Conservation (phyloP, 768 basidiomycete genomes). For the Suillus discolor region DNA sequence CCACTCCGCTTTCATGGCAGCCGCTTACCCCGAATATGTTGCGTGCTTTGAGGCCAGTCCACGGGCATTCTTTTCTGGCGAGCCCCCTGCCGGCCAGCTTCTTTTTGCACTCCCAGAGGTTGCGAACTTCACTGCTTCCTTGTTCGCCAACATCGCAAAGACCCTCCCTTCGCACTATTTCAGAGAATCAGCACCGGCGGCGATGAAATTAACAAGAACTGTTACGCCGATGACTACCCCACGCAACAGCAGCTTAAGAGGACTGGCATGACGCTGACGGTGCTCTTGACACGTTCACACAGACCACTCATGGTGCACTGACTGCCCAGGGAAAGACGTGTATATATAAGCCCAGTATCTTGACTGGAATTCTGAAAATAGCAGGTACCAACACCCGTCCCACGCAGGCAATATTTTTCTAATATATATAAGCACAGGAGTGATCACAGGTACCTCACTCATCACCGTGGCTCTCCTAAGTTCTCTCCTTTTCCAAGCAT, state of each 20-base stretch:
- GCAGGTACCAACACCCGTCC: not conserved
- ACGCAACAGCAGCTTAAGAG: constrained; percentile 52
- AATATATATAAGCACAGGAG: no score
- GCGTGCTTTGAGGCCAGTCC: constrained; percentile 59
- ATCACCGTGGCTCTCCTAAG: no score
- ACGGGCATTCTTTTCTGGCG: constrained; percentile 57
- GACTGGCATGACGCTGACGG: constrained; percentile 40
- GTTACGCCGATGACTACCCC: constrained; percentile 61
- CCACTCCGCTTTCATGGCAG: constrained; percentile 64
- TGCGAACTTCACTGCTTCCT: constrained; percentile 49
- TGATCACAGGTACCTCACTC: no score
- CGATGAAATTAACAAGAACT: constrained; percentile 69
- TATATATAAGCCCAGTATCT: no score
- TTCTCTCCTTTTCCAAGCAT: no score
- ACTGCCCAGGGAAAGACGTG: constrained; percentile 44
- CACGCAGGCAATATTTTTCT: no score
- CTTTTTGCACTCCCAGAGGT: constrained; percentile 60
- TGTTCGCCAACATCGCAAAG: constrained; percentile 54
- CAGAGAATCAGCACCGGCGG: constrained; percentile 59
- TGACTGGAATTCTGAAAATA: not conserved
- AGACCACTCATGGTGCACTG: constrained; percentile 36
- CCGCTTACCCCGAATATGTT: constrained; percentile 67
- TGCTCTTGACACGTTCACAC: constrained; percentile 41
- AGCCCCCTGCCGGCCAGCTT: constrained; percentile 76
- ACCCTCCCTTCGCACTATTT: constrained; percentile 58